phyloP scores from a whole-genome alignment of 805 yeast species.

The Phaffomyces opuntiae region DNA sequence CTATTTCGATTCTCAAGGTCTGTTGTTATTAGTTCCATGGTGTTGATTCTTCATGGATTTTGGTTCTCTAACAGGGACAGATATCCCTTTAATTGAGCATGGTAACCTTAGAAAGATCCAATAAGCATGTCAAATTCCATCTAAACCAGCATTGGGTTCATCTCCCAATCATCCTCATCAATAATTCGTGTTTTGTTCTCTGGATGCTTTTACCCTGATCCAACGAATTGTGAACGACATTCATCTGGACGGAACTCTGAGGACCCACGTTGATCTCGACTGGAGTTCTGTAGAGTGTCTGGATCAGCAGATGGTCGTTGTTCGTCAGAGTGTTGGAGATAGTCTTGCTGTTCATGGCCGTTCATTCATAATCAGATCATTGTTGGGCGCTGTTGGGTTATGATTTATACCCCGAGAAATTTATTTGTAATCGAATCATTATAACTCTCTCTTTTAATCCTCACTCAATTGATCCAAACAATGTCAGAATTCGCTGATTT shows the following conservation, averaged over 20 bases:
- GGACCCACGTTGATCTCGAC: background rate
- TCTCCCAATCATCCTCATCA: constrained; percentile 1
- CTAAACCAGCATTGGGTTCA: background rate
- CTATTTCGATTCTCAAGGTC: too few species aligned
- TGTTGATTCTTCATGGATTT: too few species aligned
- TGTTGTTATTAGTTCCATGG: too few species aligned
- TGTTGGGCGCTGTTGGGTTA: background rate
- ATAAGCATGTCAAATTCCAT: too few species aligned
- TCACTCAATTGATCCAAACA: background rate
- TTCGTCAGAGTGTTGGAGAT: constrained; percentile 1
- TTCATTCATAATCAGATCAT: background rate
- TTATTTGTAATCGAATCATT: background rate
- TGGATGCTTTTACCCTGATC: background rate
- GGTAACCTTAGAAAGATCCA: too few species aligned
- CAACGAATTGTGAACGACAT: background rate
- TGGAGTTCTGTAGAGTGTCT: background rate
- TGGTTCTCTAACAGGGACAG: too few species aligned
- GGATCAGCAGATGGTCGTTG: constrained; percentile 2
- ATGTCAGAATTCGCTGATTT: constrained; percentile 8
- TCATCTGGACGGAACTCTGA: background rate
- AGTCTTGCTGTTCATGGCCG: background rate
- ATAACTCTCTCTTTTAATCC: background rate
- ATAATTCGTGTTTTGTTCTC: constrained; percentile 1
- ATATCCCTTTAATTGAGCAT: too few species aligned
- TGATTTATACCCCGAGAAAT: background rate